phyloP scores from a whole-genome alignment of 345 rosid genomes.

The Clarkia xantiana region DNA sequence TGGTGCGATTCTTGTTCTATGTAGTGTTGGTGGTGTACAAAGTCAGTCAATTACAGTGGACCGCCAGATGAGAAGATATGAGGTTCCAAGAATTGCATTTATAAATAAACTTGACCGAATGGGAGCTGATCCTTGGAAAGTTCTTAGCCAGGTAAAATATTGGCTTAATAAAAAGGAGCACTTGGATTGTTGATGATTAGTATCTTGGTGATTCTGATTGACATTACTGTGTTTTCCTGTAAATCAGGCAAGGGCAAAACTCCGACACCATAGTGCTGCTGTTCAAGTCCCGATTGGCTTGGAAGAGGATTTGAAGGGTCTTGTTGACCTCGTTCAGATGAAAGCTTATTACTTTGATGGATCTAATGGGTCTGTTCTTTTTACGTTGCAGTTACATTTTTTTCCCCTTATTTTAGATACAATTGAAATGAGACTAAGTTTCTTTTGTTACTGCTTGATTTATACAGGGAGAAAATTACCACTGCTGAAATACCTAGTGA shows the following conservation, averaged over 20 bases:
- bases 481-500: conserved; percentile 61
- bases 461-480: conserved; percentile 70
- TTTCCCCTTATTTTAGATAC: neutral
- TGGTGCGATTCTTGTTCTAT: conserved; percentile 87
- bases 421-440: neutral
- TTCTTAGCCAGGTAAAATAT: conserved; percentile 59
- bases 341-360: conserved; percentile 75
- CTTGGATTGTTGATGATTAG: too few species aligned
- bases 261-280: conserved; percentile 91
- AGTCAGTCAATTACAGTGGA: conserved; percentile 99
- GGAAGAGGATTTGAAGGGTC: conserved; percentile 85
- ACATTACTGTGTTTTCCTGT: neutral
- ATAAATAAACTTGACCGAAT: conserved; percentile 95
- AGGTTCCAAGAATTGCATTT: conserved; percentile 85
- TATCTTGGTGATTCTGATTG: neutral
- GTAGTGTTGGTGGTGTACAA: conserved; percentile 98
- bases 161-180: neutral
- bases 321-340: conserved; percentile 63
- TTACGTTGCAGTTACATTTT: neutral
- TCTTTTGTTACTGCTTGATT: conserved; percentile 5
- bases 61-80: conserved; percentile 97
- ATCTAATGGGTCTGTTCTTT: conserved; percentile 62
- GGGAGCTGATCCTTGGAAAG: conserved; percentile 99
- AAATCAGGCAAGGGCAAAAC: conserved; percentile 76
- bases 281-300: conserved; percentile 93